Percentiles rank a stretch among this genome's conserved stretches.
These are phyloP conservation scores for Mortierella sp. DNA, from an alignment of 371 early-diverging fungal genomes.

Conservation along the genomic window DNA sequence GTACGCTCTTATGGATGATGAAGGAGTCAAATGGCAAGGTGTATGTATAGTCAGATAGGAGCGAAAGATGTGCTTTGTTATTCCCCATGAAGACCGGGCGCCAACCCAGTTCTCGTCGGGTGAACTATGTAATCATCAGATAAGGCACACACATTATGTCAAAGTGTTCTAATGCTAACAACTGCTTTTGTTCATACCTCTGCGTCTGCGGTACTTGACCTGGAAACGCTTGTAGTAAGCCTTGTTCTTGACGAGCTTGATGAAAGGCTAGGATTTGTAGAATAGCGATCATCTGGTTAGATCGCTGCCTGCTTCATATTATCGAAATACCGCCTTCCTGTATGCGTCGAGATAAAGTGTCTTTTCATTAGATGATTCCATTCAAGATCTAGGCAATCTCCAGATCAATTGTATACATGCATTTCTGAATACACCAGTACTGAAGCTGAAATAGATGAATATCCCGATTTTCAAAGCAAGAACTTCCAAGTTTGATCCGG, in stretches of 20 bases:
- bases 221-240: slow-evolving; percentile 99
- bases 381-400: neutral
- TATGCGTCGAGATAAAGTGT: neutral
- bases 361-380: neutral
- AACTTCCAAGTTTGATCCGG: neutral
- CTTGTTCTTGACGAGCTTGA: slow-evolving; percentile 95
- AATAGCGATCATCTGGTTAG: neutral
- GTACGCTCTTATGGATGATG: neutral
- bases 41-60: slow-evolving; percentile 48
- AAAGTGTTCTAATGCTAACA: neutral
- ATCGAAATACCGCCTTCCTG: neutral
- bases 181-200: slow-evolving; percentile 75
- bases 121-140: slow-evolving; percentile 74
- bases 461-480: too few species aligned
- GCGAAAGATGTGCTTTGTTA: slow-evolving; percentile 56
- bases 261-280: slow-evolving; percentile 78
- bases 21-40: neutral
- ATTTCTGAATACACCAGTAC: too few species aligned
- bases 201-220: slow-evolving; percentile 98
- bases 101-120: slow-evolving; percentile 57
- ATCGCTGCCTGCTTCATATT: neutral
- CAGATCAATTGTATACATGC: neutral
- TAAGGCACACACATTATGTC: slow-evolving; percentile 15
- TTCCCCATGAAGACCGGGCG: slow-evolving; percentile 55
- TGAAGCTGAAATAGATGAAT: too few species aligned